Percentiles rank a stretch among this genome's conserved stretches.
Evolutionary conservation across 108 stramenopile genomes (phyloP).

Genomic region (Skeletonema costatum): DNA sequence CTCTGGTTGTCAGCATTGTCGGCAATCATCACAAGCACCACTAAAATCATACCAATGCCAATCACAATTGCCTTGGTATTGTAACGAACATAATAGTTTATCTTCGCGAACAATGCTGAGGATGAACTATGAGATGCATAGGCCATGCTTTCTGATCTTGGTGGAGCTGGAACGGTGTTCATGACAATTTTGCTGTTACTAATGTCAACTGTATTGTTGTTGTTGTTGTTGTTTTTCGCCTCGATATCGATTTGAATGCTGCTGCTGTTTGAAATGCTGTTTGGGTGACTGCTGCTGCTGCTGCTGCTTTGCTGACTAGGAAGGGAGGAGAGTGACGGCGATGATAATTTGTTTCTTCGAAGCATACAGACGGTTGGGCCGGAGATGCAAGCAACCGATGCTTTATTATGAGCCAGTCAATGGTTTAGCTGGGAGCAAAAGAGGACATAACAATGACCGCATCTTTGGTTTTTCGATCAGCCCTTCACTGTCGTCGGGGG

Average conservation of each 20-base stretch:
- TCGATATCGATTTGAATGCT: slow-evolving; percentile 8
- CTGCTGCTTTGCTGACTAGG: neutral
- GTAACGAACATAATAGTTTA: slow-evolving; percentile 30
- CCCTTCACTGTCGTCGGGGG: too few species aligned
- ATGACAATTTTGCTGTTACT: slow-evolving; percentile 2
- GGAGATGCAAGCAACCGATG: slow-evolving; percentile 1
- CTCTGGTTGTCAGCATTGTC: neutral
- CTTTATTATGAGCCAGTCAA: neutral
- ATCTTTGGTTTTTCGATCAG: too few species aligned
- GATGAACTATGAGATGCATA: slow-evolving; percentile 43
- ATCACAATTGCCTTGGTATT: slow-evolving; percentile 33
- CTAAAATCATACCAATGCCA: slow-evolving; percentile 26
- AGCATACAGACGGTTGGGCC: slow-evolving; percentile 22
- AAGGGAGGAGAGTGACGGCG: slow-evolving; percentile 12
- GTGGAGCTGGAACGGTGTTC: neutral
- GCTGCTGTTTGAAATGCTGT: neutral
- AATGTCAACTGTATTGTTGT: neutral
- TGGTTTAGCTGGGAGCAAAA: too few species aligned
- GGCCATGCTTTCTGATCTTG: slow-evolving; percentile 70
- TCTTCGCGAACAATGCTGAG: slow-evolving; percentile 15
- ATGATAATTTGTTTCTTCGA: slow-evolving; percentile 27
- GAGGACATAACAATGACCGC: neutral
- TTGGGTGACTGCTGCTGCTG: neutral
- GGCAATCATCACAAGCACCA: slow-evolving; percentile 29
- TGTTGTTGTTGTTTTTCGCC: slow-evolving; percentile 6